Evolutionary conservation across 176 grass and related monocot genomes (phyloP).

Genomic region (Pontederia crassipes): DNA sequence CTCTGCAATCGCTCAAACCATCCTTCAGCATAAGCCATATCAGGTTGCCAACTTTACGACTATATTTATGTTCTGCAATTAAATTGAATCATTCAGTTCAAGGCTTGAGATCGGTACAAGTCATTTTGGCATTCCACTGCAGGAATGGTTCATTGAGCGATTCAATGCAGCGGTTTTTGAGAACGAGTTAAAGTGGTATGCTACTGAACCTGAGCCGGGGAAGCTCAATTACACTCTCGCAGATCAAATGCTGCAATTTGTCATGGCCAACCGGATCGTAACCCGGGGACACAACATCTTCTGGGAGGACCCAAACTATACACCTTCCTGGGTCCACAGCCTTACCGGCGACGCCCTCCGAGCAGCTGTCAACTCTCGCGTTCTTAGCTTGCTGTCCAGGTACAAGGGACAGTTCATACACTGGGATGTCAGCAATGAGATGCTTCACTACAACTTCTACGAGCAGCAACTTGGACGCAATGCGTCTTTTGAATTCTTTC

Average conservation of each 20-base stretch:
- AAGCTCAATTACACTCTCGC: slow-evolving; percentile 47
- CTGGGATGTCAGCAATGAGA: slow-evolving; percentile 99
- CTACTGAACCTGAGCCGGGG: slow-evolving; percentile 60
- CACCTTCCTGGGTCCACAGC: slow-evolving; percentile 64
- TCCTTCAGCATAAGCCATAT: slow-evolving; percentile 65
- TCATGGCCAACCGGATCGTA: slow-evolving; percentile 38
- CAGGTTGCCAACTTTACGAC: slow-evolving; percentile 29
- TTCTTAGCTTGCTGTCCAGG: slow-evolving; percentile 47
- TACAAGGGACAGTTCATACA: slow-evolving; percentile 96
- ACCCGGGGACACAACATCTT: slow-evolving; percentile 94
- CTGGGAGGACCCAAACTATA: slow-evolving; percentile 75
- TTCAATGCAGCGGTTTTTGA: slow-evolving; percentile 93
- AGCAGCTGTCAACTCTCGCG: slow-evolving; percentile 42
- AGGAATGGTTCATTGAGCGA: slow-evolving; percentile 57
- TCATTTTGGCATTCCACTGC: slow-evolving; percentile 9
- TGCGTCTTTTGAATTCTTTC: slow-evolving; percentile 77
- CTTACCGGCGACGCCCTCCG: slow-evolving; percentile 46
- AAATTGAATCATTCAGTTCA: too few relatives aligned
- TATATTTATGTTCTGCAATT: neutral
- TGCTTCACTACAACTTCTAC: slow-evolving; percentile 96
- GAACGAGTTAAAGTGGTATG: slow-evolving; percentile 96
- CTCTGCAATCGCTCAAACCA: slow-evolving; percentile 76
- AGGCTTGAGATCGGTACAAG: too few relatives aligned
- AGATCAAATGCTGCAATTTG: slow-evolving; percentile 52
- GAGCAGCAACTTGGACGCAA: slow-evolving; percentile 74